phyloP scores from a whole-genome alignment of 1,284 basidiomycete genomes.

The Melanopsichium pennsylvanicum region DNA sequence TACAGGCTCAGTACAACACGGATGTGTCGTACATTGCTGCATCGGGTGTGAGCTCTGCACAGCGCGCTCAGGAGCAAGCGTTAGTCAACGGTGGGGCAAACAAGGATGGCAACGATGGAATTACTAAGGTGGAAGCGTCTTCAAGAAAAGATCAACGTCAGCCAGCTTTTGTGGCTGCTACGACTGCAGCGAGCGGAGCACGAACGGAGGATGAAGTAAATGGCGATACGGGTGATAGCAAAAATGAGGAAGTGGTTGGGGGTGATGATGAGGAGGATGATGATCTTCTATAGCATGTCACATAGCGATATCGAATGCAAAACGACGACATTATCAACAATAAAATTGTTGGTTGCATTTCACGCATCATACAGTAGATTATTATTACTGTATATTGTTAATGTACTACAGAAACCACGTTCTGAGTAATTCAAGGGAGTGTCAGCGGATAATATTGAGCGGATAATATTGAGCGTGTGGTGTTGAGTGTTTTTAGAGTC shows the following conservation, averaged over 20 bases:
- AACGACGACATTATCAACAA: too few species aligned
- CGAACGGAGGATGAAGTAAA: slow-evolving; percentile 74
- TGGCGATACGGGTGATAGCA: slow-evolving; percentile 66
- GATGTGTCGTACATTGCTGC: slow-evolving; percentile 72
- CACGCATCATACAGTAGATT: too few species aligned
- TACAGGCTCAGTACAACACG: slow-evolving; percentile 98
- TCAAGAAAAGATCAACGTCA: slow-evolving; percentile 7
- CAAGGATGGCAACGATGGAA: slow-evolving; percentile 69
- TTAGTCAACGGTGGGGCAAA: slow-evolving; percentile 60
- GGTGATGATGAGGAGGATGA: slow-evolving; percentile 63
- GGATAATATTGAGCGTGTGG: slow-evolving; percentile 1
- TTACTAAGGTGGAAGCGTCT: slow-evolving; percentile 68
- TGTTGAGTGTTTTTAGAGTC: too few species aligned
- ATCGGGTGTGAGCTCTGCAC: slow-evolving; percentile 46
- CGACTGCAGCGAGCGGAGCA: slow-evolving; percentile 70
- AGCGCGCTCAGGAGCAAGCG: slow-evolving; percentile 24
- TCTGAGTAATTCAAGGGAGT: too few species aligned
- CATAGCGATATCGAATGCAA: too few species aligned
- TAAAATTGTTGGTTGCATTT: too few species aligned
- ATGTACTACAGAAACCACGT: too few species aligned
- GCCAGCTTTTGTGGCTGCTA: slow-evolving; percentile 53
- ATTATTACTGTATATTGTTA: too few species aligned
- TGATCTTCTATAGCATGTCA: slow-evolving; percentile 58
- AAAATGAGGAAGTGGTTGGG: slow-evolving; percentile 52
- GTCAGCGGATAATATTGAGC: background rate